Conservation (phyloP, 345 rosid species). For the Pseudoturritis turrita region DNA sequence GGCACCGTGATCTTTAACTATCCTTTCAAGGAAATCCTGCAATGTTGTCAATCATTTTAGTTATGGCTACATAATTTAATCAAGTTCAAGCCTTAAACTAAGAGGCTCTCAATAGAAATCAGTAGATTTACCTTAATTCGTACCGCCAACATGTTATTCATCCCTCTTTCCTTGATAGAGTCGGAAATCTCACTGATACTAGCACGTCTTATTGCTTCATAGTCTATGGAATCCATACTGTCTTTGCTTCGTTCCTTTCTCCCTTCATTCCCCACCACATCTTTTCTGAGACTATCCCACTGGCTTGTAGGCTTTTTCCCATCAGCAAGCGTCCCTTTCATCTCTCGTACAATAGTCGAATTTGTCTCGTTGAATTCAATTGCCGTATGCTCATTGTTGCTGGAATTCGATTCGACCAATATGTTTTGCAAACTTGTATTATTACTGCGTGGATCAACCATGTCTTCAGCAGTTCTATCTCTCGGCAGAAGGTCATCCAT, state of each 20-base stretch:
- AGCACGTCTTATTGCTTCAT: conserved; percentile 72
- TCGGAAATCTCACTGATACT: conserved; percentile 47
- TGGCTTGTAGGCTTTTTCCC: conserved; percentile 48
- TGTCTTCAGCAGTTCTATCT: conserved; percentile 32
- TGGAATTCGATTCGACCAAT: conserved; percentile 33
- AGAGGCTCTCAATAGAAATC: neutral
- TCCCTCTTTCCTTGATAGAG: conserved; percentile 76
- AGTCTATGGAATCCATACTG: conserved; percentile 73
- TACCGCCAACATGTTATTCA: conserved; percentile 86
- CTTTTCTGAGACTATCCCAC: conserved; percentile 75
- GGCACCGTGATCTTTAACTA: conserved; percentile 67
- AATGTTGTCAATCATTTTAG: conserved; percentile 25
- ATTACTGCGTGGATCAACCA: conserved; percentile 24
- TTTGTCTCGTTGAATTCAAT: conserved; percentile 31
- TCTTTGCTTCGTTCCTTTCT: conserved; percentile 49
- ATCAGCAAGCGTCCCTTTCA: conserved; percentile 38
- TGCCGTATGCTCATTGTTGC: conserved; percentile 28
- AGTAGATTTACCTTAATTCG: conserved; percentile 63
- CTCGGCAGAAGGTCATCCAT: conserved; percentile 25
- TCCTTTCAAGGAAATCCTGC: conserved; percentile 78
- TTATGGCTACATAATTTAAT: neutral
- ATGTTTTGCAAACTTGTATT: conserved; percentile 25
- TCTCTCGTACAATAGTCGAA: conserved; percentile 37
- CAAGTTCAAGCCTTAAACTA: conserved; percentile 3
- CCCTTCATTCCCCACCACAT: conserved; percentile 37